Evolutionary conservation across 257 asterid genomes (phyloP).

Genomic region (Solanum etuberosum): DNA sequence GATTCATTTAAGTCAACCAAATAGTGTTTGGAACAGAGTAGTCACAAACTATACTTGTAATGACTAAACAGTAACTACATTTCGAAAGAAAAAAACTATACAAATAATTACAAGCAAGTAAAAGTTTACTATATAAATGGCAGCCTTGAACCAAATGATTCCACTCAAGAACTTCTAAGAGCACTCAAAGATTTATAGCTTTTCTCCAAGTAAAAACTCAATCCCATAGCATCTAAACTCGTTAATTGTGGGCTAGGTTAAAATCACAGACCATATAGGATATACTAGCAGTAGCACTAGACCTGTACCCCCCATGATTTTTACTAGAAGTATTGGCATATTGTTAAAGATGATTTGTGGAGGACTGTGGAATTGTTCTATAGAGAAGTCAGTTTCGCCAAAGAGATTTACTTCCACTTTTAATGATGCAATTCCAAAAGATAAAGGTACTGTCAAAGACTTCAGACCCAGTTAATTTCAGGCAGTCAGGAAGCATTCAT

Average conservation of each 20-base stretch:
- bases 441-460: not conserved
- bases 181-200: not conserved
- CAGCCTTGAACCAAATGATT: not conserved
- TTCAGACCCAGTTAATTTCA: not conserved
- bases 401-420: not conserved
- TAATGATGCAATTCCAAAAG: not conserved
- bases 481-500: not conserved
- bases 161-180: not conserved
- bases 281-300: not conserved
- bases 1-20: not conserved
- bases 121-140: not conserved
- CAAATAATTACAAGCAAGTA: not conserved
- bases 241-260: not conserved
- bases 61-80: not conserved
- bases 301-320: not conserved
- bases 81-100: not conserved
- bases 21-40: not conserved
- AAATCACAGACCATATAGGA: not conserved
- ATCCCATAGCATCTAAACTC: not conserved
- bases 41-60: not conserved
- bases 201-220: not conserved
- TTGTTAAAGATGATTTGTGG: not conserved
- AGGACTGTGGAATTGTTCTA: not conserved
- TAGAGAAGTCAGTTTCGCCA: not conserved
- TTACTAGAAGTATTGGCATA: not conserved